These are phyloP conservation scores for Pleurotus djamor DNA, from an alignment of 768 basidiomycete genomes.

Conservation along the genomic window DNA sequence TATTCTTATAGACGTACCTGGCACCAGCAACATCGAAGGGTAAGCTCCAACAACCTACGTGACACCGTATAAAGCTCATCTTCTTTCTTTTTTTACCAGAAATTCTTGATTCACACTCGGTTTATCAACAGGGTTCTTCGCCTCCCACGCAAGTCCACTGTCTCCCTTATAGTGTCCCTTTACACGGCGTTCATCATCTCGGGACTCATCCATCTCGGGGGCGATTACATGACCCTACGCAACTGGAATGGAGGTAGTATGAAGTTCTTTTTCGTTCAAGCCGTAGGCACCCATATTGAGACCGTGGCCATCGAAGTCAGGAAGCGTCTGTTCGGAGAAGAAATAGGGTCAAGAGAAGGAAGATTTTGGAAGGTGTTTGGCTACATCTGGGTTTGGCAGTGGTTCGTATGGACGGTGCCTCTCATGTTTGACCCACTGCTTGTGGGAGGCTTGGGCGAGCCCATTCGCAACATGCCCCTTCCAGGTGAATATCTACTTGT, in stretches of 20 bases:
- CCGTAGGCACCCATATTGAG: constrained; percentile 24
- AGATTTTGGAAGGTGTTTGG: constrained; percentile 2
- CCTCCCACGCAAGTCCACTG: constrained; percentile 19
- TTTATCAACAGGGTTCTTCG: constrained; percentile 18
- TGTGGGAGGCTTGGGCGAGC: neutral
- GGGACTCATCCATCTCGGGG: constrained; percentile 21
- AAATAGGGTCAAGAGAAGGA: neutral
- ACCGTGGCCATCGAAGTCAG: constrained; percentile 18
- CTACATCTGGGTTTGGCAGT: constrained; percentile 13
- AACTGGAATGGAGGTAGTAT: constrained; percentile 10
- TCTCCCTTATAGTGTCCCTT: constrained; percentile 24
- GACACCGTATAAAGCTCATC: neutral
- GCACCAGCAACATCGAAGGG: constrained; percentile 27
- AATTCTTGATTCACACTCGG: constrained; percentile 16
- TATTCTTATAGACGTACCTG: constrained; percentile 20
- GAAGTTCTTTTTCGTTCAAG: constrained; percentile 24
- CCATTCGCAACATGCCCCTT: neutral
- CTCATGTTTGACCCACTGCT: neutral
- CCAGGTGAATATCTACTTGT: neutral
- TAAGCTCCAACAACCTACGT: constrained; percentile 10
- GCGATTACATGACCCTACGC: constrained; percentile 17
- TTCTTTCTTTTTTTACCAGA: neutral
- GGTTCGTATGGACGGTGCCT: constrained; percentile 9
- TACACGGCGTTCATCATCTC: constrained; percentile 28
- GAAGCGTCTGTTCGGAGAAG: constrained; percentile 18